Base-by-base conservation (phyloP, 306 rosid species). In the Hippophae gyantsensis region DNA sequence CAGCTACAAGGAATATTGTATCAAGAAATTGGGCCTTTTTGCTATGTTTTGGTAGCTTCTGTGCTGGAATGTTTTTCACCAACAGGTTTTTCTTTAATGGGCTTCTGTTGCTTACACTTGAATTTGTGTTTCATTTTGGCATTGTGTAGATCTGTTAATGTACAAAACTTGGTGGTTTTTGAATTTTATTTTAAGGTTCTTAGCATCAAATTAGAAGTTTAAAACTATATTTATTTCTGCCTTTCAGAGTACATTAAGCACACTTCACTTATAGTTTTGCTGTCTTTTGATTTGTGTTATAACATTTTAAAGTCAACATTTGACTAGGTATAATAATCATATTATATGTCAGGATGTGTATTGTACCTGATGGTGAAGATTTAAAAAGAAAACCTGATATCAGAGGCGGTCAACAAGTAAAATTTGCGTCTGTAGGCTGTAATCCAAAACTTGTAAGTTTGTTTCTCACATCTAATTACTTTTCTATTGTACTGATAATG, bases 1-100 rank as follows among this genome's bases (percentile, higher is more conserved):
- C 64, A 13, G 57, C 65, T 47, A 57, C 75, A 52, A 85, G 74
- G 72, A 79, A 41, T 70, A 77, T 69, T 45, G 12, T 90, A 18
- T 69, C 79, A 11, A 82, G 82, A 71, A 85, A 79, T 68, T 77
- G 83, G 94, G 73, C 80, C 65, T 57, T 87, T 76, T 63, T 87
- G 27, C 81, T 87, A 47, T 90, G 96, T 66, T 32, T 85, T 10
- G 86, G 84, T 70, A 77, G 96, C 80, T 90, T 90, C 76, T 85
- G 76, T 77, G 89, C 96, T 42, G 95, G 95, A 74, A 85, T 79
- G 82, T 74, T 84, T 70, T 85, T 83, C 78, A 74, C 95, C 14
- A 81, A 78, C 68, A 74, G 96, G 97, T 90, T 23, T 59, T 62
- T n/a, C 60, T 27, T 60, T 65, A 56, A 50, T 74, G 74, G 76